Evolutionary conservation across 1,139 yeast genomes (phyloP), one percentile per base, ranked within the genome.

Genomic region (Candida dubliniensis): DNA sequence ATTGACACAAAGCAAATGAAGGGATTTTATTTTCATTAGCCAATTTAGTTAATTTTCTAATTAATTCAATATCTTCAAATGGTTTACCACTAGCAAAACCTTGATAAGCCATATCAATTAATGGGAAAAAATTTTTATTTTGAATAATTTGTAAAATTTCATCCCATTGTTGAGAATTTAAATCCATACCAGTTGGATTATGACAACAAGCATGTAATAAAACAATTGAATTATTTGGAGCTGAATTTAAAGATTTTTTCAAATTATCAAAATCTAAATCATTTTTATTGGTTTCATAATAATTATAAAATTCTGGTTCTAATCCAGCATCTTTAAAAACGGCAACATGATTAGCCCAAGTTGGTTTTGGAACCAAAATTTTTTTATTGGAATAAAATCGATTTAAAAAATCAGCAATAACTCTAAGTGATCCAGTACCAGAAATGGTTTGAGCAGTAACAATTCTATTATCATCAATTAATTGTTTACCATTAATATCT

Each of bases 141-240:
- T 73, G 68, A 49, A 79, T 72, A 49, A 87, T 68, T 41, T 77
- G 74, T 43, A 87, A 74, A 42, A 93, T 84, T 61, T 76, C 67
- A 42, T 74, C 74, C 98, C 98, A 91, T 67, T 93, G 91, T 52
- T 83, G 95, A 45, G 75, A 70, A 26, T 88, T 83, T 55, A 96
- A 96, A 69, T 93, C 99, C 65, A 91, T 83, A 53, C 98, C 99
- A 30, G 99, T 93, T 50, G 99, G 99, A 70, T 93, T 93, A 71
- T 93, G 99, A 49, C 98, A 96, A 66, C 98, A 90, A 15, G 97
- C 93, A 64, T 93, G 99, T 51, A 93, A 74, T 49, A 91, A 76
- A 31, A 91, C 83, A 49, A 87, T 78, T 13, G 86, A 74, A 27
- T 80, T 84, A 14, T 71, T 65, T 25, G 71, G 75, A 38, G 79